phyloP scores from a whole-genome alignment of 768 basidiomycete genomes.

The Saitozyma podzolica region DNA sequence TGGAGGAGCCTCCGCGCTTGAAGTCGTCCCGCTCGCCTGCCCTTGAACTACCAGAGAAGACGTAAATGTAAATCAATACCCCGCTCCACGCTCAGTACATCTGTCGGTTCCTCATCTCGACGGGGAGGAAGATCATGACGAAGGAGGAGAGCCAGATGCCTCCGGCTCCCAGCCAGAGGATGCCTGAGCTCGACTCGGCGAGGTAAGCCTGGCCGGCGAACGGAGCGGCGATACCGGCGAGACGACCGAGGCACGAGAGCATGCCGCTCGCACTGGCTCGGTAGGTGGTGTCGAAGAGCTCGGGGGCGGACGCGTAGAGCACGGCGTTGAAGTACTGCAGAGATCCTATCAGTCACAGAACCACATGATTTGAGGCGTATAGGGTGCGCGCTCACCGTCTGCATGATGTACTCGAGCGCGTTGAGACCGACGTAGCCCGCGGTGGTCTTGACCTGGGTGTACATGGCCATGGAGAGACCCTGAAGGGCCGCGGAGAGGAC shows the following conservation, averaged over 20 bases:
- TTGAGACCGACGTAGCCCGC: slow-evolving; percentile 46
- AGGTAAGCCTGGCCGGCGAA: slow-evolving; percentile 41
- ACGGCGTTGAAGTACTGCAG: slow-evolving; percentile 49
- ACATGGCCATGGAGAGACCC: slow-evolving; percentile 46
- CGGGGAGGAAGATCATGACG: slow-evolving; percentile 44
- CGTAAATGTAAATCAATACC: too few species aligned
- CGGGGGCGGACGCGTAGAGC: slow-evolving; percentile 50
- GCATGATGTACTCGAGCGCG: slow-evolving; percentile 50
- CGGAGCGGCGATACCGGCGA: slow-evolving; percentile 47
- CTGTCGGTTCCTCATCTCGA: slow-evolving; percentile 51
- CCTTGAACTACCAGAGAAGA: too few species aligned
- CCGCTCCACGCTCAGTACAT: slow-evolving; percentile 30
- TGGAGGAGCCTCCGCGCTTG: too few species aligned
- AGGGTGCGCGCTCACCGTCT: slow-evolving; percentile 35
- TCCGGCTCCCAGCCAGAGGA: slow-evolving; percentile 47
- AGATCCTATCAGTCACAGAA: neutral
- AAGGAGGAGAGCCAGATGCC: slow-evolving; percentile 41
- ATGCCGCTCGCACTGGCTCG: slow-evolving; percentile 46
- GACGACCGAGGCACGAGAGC: slow-evolving; percentile 43
- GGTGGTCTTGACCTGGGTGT: slow-evolving; percentile 44
- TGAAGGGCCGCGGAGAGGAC: slow-evolving; percentile 38
- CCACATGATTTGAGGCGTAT: neutral
- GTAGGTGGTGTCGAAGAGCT: slow-evolving; percentile 47
- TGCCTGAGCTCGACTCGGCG: slow-evolving; percentile 21
- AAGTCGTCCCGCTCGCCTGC: too few species aligned